Percentiles rank a stretch among this genome's conserved stretches.
Evolutionary conservation across 148 eudicot species (phyloP).

Genomic region (Dianthus caryophyllus): DNA sequence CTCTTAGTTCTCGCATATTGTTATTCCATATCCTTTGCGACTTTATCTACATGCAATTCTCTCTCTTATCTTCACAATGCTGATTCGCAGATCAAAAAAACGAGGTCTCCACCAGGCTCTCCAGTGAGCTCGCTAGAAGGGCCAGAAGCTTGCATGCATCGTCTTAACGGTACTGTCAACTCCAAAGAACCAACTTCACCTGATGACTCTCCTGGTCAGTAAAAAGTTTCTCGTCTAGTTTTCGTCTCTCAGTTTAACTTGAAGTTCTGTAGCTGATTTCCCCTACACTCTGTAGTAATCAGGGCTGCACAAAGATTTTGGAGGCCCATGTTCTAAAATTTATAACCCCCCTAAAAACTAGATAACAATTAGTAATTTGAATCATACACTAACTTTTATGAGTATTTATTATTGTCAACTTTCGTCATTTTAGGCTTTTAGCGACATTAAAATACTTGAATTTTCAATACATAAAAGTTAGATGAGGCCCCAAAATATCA

Average conservation of each 20-base stretch:
- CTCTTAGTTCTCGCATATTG: not conserved
- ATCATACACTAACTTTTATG: too few relatives aligned
- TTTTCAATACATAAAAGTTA: too few relatives aligned
- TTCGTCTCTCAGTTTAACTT: not conserved
- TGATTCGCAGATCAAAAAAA: constrained; percentile 19
- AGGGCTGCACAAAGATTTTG: too few relatives aligned
- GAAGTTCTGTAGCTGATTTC: constrained; percentile 12
- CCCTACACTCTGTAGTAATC: too few relatives aligned
- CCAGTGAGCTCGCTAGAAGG: constrained; percentile 32
- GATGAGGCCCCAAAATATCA: too few relatives aligned
- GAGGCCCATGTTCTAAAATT: too few relatives aligned
- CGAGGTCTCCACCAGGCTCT: constrained; percentile 27
- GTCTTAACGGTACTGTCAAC: constrained; percentile 46
- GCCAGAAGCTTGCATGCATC: constrained; percentile 34
- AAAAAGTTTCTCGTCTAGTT: not conserved
- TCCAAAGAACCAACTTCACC: constrained; percentile 30
- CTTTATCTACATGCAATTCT: not conserved
- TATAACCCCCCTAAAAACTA: too few relatives aligned
- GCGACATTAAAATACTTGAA: too few relatives aligned
- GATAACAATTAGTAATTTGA: too few relatives aligned
- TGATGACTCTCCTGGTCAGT: constrained; percentile 41
- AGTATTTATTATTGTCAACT: too few relatives aligned
- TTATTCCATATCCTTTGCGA: not conserved
- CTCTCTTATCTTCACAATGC: not conserved
- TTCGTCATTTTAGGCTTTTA: too few relatives aligned